Conservation (phyloP, 2,329 filamentous ascomycete species). For the Verticillium alfalfae region DNA sequence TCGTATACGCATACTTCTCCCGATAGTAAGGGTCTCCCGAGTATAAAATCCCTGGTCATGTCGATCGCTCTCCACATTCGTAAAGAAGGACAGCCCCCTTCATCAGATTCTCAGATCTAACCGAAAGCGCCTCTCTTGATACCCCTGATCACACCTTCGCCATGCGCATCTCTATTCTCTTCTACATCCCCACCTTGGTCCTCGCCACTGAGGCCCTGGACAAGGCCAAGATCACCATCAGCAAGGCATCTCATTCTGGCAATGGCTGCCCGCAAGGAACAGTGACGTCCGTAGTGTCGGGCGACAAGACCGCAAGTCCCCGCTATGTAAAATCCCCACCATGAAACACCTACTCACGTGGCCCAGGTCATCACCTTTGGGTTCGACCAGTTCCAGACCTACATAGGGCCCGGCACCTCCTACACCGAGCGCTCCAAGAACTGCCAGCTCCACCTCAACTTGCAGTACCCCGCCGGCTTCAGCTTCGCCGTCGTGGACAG, state of each 20-base stretch:
- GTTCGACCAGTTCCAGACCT: conserved; percentile 10
- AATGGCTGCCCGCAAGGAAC: conserved; percentile 8
- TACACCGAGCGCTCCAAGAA: conserved; percentile 7
- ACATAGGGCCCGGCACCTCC: conserved; percentile 9
- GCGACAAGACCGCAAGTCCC: conserved; percentile 6
- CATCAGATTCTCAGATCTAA: not conserved
- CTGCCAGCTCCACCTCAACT: conserved; percentile 9
- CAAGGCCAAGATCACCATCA: conserved; percentile 6
- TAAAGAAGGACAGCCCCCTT: not conserved
- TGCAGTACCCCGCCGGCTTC: conserved; percentile 8
- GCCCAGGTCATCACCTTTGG: conserved; percentile 8
- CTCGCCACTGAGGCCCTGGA: conserved; percentile 2
- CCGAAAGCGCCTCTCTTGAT: not conserved
- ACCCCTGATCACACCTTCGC: not conserved
- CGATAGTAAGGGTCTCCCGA: not conserved
- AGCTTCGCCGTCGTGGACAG: conserved; percentile 24
- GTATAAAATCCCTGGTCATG: not conserved
- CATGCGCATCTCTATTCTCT: not conserved
- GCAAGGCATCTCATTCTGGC: conserved; percentile 4
- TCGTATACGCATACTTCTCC: not conserved
- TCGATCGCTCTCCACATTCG: not conserved
- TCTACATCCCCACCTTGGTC: conserved; percentile 2
- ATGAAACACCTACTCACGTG: not conserved
- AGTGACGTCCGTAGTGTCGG: conserved; percentile 4
- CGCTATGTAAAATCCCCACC: not conserved